A percentile compares a stretch with the other conserved stretches of the same genome.
These are phyloP conservation scores for Colletotrichum cereale DNA, from an alignment of 2,329 filamentous ascomycete genomes.

Conservation along the genomic window DNA sequence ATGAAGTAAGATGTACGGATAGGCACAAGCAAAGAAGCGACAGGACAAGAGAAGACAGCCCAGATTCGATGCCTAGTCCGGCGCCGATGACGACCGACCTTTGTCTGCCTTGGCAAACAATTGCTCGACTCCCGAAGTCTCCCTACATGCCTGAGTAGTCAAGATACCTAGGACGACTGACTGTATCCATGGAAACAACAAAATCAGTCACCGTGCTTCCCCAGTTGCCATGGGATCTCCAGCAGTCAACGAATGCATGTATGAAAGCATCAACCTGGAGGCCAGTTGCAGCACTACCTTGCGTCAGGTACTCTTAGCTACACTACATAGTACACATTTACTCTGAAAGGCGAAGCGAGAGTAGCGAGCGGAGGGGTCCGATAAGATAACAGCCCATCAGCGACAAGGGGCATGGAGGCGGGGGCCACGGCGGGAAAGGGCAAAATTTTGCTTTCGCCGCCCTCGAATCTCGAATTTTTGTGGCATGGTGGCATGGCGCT, in stretches of 20 bases:
- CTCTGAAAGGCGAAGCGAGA: constrained; percentile 17
- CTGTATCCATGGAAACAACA: not conserved
- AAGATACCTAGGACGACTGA: not conserved
- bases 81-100: not conserved
- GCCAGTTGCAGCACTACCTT: not conserved
- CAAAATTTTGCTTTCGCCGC: constrained; percentile 35
- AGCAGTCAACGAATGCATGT: constrained; percentile 4
- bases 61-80: not conserved
- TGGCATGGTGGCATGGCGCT: constrained; percentile 36
- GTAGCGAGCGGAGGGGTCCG: constrained; percentile 22
- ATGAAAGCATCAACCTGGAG: not conserved
- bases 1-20: not conserved
- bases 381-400: constrained; percentile 36
- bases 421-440: constrained; percentile 26
- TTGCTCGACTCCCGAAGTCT: not conserved
- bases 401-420: constrained; percentile 6
- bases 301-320: not conserved
- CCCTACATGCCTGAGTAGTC: not conserved
- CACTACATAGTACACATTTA: too few relatives aligned
- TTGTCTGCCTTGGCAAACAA: constrained; percentile 5
- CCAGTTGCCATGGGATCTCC: not conserved
- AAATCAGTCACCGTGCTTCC: constrained; percentile 13
- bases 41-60: not conserved
- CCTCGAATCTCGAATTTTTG: constrained; percentile 32
- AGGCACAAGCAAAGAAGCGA: not conserved